phyloP scores from a whole-genome alignment of 1,284 basidiomycete genomes.

The Volvariella surrecta region DNA sequence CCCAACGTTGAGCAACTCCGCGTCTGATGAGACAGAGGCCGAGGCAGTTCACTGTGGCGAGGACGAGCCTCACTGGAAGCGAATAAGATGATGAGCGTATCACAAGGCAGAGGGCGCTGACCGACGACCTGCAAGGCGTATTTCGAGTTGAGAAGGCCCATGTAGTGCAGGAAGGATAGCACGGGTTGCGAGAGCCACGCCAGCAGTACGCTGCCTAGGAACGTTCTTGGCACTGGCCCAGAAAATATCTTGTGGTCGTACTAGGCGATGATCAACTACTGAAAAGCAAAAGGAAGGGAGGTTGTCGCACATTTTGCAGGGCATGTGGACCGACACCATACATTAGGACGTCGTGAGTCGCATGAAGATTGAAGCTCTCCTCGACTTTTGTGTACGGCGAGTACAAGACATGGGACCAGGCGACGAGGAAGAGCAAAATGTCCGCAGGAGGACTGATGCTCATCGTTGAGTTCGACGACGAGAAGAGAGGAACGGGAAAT shows the following conservation, averaged over 20 bases:
- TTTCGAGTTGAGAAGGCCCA: conserved; percentile 43
- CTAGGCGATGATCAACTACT: conserved; percentile 25
- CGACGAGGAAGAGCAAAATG: conserved; percentile 43
- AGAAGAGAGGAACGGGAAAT: too few relatives aligned
- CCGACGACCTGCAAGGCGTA: conserved; percentile 55
- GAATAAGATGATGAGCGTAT: background rate
- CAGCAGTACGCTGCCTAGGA: conserved; percentile 63
- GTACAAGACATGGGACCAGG: conserved; percentile 62
- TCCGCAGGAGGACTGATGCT: conserved; percentile 28
- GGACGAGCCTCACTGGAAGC: conserved; percentile 44
- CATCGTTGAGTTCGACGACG: background rate
- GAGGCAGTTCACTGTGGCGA: conserved; percentile 62
- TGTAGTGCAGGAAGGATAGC: conserved; percentile 28
- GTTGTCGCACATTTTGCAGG: conserved; percentile 40
- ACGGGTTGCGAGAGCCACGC: conserved; percentile 44
- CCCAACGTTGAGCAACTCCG: conserved; percentile 57
- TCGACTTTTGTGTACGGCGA: conserved; percentile 95
- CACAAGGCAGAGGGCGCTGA: conserved; percentile 21
- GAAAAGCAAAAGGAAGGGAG: conserved; percentile 1
- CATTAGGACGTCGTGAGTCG: conserved; percentile 80
- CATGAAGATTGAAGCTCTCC: conserved; percentile 94
- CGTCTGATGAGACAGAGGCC: conserved; percentile 59
- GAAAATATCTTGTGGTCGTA: conserved; percentile 90
- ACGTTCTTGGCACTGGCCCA: conserved; percentile 85
- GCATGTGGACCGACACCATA: conserved; percentile 47